Evolutionary conservation across 768 basidiomycete genomes (phyloP).

Genomic region (Pisolithus albus): DNA sequence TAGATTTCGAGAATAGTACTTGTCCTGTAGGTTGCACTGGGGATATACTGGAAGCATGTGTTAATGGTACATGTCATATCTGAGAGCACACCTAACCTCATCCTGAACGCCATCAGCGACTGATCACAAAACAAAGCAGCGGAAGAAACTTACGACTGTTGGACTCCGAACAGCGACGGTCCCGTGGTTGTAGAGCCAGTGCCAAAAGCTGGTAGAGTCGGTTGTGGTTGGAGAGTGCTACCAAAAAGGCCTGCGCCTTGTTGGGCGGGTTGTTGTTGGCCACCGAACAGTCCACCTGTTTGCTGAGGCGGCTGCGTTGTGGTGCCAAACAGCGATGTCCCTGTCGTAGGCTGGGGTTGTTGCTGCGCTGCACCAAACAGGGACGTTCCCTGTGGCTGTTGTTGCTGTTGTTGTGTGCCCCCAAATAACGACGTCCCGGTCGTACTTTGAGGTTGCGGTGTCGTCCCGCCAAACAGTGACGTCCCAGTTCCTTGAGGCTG

Average conservation of each 20-base stretch:
- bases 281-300: slow-evolving; percentile 14
- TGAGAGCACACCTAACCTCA: slow-evolving; percentile 19
- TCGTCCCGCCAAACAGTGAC: background rate
- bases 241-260: slow-evolving; percentile 23
- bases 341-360: slow-evolving; percentile 4
- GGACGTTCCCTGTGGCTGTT: slow-evolving; percentile 19
- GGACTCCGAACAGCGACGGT: slow-evolving; percentile 17
- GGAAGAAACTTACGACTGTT: slow-evolving; percentile 24
- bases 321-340: slow-evolving; percentile 4
- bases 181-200: slow-evolving; percentile 1
- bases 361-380: slow-evolving; percentile 25
- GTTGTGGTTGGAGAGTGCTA: slow-evolving; percentile 5
- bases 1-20: slow-evolving; percentile 37
- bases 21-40: slow-evolving; percentile 24
- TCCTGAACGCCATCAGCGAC: slow-evolving; percentile 8
- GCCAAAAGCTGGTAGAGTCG: slow-evolving; percentile 5
- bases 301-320: slow-evolving; percentile 11
- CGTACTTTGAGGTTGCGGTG: background rate
- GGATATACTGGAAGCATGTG: slow-evolving; percentile 16
- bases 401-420: slow-evolving; percentile 16
- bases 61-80: background rate
- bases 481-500: slow-evolving; percentile 17
- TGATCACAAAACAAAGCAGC: background rate
- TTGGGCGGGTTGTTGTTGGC: slow-evolving; percentile 20
- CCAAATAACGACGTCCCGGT: background rate